These are phyloP conservation scores for Picochlorum sp. DNA, from an alignment of 139 green algal genomes.

Conservation along the genomic window DNA sequence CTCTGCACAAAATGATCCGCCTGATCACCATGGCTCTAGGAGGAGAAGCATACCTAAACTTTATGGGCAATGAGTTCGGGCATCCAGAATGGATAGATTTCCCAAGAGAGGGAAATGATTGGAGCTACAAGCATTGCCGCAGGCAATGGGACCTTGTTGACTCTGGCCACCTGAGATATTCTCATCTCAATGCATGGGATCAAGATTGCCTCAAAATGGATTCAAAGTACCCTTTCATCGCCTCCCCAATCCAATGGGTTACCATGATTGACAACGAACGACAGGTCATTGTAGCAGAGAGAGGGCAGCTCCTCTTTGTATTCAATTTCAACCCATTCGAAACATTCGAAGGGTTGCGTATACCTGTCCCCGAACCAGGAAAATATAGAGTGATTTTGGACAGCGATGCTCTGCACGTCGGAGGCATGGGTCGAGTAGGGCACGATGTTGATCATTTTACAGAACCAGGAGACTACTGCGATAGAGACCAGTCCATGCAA, in stretches of 20 bases:
- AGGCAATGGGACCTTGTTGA: slow-evolving; percentile 69
- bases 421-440: slow-evolving; percentile 63
- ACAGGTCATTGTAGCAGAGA: slow-evolving; percentile 88
- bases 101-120: slow-evolving; percentile 86
- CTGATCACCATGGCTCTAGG: slow-evolving; percentile 39
- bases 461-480: slow-evolving; percentile 34
- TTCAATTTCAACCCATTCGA: slow-evolving; percentile 87
- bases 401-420: slow-evolving; percentile 73
- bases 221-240: slow-evolving; percentile 46
- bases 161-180: slow-evolving; percentile 78
- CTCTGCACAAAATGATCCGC: slow-evolving; percentile 79
- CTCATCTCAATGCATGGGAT: slow-evolving; percentile 54
- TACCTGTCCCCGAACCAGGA: slow-evolving; percentile 57
- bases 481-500: slow-evolving; percentile 39
- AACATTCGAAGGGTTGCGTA: slow-evolving; percentile 51
- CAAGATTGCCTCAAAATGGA: slow-evolving; percentile 65
- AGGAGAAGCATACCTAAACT: slow-evolving; percentile 77
- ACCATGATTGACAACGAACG: slow-evolving; percentile 61
- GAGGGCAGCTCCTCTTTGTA: slow-evolving; percentile 86
- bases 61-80: slow-evolving; percentile 96
- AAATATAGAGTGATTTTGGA: slow-evolving; percentile 85
- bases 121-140: slow-evolving; percentile 77
- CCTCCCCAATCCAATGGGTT: slow-evolving; percentile 55
- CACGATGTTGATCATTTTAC: slow-evolving; percentile 71
- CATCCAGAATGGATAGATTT: slow-evolving; percentile 98